These are phyloP conservation scores for Persicaria maculosa DNA, from an alignment of 148 eudicot species.

Conservation along the genomic window DNA sequence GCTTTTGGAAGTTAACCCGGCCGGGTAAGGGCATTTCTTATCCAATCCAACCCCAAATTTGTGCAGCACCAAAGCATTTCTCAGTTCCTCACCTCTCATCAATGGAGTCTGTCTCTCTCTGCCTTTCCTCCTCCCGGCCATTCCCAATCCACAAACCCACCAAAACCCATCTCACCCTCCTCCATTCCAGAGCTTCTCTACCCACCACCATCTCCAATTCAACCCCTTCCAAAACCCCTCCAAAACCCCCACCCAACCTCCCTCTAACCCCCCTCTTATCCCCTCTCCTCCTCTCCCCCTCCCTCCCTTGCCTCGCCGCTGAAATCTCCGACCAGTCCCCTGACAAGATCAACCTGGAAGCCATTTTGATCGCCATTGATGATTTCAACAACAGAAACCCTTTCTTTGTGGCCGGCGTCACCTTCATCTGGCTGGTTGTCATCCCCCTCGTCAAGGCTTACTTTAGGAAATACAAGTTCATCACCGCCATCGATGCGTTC, in stretches of 20 bases:
- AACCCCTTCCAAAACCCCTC: conserved; percentile 20
- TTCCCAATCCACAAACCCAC: conserved; percentile 35
- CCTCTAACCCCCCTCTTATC: conserved; percentile 25
- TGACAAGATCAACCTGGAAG: conserved; percentile 60
- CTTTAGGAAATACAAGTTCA: conserved; percentile 50
- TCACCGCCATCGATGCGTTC: conserved; percentile 67
- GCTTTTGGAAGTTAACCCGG: no score
- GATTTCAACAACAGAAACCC: conserved; percentile 66
- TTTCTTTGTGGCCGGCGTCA: conserved; percentile 68
- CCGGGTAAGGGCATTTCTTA: not conserved
- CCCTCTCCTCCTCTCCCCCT: conserved; percentile 25
- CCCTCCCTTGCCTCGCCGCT: conserved; percentile 50
- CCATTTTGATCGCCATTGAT: conserved; percentile 52
- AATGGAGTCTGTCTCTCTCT: conserved; percentile 54
- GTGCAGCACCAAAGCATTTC: not conserved
- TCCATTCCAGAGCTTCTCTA: conserved; percentile 1
- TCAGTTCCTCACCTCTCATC: not conserved
- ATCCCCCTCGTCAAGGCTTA: conserved; percentile 58
- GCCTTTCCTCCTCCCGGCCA: conserved; percentile 50
- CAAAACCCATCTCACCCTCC: conserved; percentile 6
- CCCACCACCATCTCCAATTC: conserved; percentile 15
- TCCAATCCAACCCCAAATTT: conserved; percentile 7
- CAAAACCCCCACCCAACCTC: conserved; percentile 26
- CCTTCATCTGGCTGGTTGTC: conserved; percentile 65
- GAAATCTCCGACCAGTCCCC: conserved; percentile 37